A percentile compares a stretch with the other conserved stretches of the same genome.
phyloP scores from a whole-genome alignment of 164 flowering plant genomes.

The Tetracentron sinense region DNA sequence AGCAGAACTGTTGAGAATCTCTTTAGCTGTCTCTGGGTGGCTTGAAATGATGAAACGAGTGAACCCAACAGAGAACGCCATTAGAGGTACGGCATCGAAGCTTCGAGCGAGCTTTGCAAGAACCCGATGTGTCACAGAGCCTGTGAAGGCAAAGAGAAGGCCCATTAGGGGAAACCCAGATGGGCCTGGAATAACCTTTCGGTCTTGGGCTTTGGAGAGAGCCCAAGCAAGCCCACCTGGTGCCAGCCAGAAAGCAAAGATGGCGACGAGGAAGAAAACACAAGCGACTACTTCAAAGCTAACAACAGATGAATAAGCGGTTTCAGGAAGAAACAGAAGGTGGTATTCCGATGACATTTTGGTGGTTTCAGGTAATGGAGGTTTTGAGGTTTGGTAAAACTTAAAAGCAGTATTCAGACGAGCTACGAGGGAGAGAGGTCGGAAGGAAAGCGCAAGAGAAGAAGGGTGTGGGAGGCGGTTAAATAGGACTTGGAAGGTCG shows the following conservation, averaged over 20 bases:
- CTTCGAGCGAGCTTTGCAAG: conserved; percentile 27
- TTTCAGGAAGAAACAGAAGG: background rate
- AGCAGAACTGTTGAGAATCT: conserved; percentile 42
- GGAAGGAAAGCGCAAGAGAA: too few species aligned
- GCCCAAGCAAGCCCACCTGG: background rate
- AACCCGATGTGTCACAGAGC: conserved; percentile 31
- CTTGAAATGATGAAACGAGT: conserved; percentile 49
- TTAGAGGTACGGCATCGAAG: conserved; percentile 23
- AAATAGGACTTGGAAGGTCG: too few species aligned
- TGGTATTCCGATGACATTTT: conserved; percentile 11
- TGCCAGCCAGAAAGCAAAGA: background rate
- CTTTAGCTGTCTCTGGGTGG: conserved; percentile 44
- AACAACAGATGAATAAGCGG: too few species aligned
- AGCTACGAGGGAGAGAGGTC: too few species aligned
- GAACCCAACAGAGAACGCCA: conserved; percentile 55
- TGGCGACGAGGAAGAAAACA: background rate
- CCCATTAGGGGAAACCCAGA: conserved; percentile 63
- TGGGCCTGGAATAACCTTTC: conserved; percentile 52
- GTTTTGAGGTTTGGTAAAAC: too few species aligned
- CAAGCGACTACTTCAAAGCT: background rate
- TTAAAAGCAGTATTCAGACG: too few species aligned
- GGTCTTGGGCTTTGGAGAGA: conserved; percentile 4
- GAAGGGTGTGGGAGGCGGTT: too few species aligned
- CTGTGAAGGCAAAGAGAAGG: conserved; percentile 33
- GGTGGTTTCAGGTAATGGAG: conserved; percentile 2